These are phyloP conservation scores for Talaromyces sp. DNA, from an alignment of 2,329 filamentous ascomycete species.

Conservation along the genomic window DNA sequence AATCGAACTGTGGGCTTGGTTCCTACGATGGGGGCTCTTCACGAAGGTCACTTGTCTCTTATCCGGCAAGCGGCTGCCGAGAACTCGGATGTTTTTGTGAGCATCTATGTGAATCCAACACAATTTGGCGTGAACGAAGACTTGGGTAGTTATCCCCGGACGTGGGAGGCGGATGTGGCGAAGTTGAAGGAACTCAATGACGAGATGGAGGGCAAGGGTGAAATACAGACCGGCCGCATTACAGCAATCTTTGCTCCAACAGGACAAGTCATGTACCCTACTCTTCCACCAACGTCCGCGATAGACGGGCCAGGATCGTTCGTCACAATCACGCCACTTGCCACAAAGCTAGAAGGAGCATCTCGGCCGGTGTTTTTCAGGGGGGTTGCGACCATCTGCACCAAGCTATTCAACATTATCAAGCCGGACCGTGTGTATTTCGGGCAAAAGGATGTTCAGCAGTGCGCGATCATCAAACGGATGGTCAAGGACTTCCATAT, in stretches of 20 bases:
- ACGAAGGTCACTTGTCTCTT: constrained; percentile 80
- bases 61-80: constrained; percentile 78
- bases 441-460: constrained; percentile 96
- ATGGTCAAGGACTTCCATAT: constrained; percentile 87
- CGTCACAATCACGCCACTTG: constrained; percentile 81
- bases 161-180: constrained; percentile 72
- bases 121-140: constrained; percentile 92
- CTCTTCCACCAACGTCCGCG: constrained; percentile 65
- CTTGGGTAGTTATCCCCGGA: constrained; percentile 80
- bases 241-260: constrained; percentile 81
- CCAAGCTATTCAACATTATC: constrained; percentile 85
- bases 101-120: constrained; percentile 92
- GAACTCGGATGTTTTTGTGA: constrained; percentile 82
- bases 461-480: constrained; percentile 81
- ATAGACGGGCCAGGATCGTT: constrained; percentile 78
- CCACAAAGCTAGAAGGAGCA: constrained; percentile 73
- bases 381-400: constrained; percentile 92
- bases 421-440: constrained; percentile 79
- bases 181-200: constrained; percentile 63
- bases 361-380: constrained; percentile 92
- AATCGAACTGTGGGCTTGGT: constrained; percentile 77
- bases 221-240: constrained; percentile 53
- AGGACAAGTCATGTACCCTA: constrained; percentile 82
- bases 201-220: constrained; percentile 49
- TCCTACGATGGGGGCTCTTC: constrained; percentile 97